phyloP scores from a whole-genome alignment of 441 rosid species.

The Mallotus repandus region DNA sequence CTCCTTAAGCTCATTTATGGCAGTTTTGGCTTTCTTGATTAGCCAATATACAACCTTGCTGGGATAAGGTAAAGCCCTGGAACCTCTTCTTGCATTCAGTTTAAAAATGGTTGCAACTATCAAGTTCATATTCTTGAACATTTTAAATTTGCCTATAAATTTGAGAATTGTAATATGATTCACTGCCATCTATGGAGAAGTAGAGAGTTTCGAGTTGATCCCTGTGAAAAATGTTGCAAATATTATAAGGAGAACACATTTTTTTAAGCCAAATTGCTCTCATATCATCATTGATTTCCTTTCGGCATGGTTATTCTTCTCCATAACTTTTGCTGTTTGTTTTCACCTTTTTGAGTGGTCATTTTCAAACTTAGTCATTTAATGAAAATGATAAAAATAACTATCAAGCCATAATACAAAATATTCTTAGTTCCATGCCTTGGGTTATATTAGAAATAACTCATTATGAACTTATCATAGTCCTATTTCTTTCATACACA shows the following conservation, averaged over 20 bases:
- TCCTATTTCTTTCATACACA: slow-evolving; percentile 40
- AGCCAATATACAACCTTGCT: slow-evolving; percentile 97
- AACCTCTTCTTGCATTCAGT: not conserved
- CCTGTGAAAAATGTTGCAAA: slow-evolving; percentile 62
- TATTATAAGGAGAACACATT: slow-evolving; percentile 55
- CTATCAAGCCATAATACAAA: not conserved
- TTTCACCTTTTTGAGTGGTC: not conserved
- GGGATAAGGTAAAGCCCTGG: slow-evolving; percentile 53
- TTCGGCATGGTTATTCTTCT: slow-evolving; percentile 76
- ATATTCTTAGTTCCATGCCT: not conserved
- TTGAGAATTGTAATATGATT: not conserved
- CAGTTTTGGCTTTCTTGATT: slow-evolving; percentile 69
- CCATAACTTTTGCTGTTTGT: not conserved
- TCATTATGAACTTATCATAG: not conserved
- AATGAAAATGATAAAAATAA: not conserved
- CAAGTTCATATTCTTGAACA: not conserved
- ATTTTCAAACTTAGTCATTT: not conserved
- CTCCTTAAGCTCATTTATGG: slow-evolving; percentile 81
- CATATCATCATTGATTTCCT: slow-evolving; percentile 78
- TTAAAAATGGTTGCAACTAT: not conserved
- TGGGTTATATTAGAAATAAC: not conserved
- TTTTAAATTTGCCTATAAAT: slow-evolving; percentile 6
- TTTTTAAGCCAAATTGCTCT: slow-evolving; percentile 80
- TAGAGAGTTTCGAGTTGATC: slow-evolving; percentile 77
- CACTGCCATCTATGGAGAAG: slow-evolving; percentile 61